phyloP scores from a whole-genome alignment of 257 asterid species.

The Misopates orontium region DNA sequence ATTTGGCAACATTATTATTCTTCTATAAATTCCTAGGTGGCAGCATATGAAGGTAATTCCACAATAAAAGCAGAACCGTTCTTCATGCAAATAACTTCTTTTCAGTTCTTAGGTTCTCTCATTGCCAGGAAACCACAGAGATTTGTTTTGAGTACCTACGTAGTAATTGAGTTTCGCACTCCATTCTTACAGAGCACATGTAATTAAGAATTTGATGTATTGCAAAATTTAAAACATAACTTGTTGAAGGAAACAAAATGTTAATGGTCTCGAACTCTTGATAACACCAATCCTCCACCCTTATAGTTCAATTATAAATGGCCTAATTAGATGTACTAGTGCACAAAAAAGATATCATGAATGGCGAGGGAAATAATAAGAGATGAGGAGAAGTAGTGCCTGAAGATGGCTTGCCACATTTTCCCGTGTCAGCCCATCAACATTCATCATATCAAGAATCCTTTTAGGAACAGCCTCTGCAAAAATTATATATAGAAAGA shows the following conservation, averaged over 20 bases:
- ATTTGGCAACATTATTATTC: not conserved
- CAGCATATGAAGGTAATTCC: not conserved
- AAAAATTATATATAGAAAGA: conserved; percentile 1
- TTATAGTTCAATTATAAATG: too few relatives aligned
- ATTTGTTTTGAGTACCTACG: too few relatives aligned
- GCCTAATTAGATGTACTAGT: conserved; percentile 21
- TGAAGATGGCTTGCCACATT: conserved; percentile 98
- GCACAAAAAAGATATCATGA: conserved; percentile 1
- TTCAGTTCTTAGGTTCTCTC: too few relatives aligned
- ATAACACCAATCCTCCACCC: too few relatives aligned
- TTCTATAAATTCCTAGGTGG: not conserved
- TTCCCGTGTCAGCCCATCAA: conserved; percentile 82
- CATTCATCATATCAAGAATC: conserved; percentile 86
- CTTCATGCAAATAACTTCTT: too few relatives aligned
- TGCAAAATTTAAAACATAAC: not conserved
- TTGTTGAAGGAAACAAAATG: not conserved
- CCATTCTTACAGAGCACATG: too few relatives aligned
- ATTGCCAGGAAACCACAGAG: too few relatives aligned
- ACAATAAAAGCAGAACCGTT: too few relatives aligned
- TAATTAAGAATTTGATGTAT: not conserved
- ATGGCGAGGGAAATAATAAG: conserved; percentile 1
- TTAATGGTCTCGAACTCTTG: too few relatives aligned
- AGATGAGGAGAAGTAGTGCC: conserved; percentile 43
- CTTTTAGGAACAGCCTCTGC: conserved; percentile 93
- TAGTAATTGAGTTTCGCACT: too few relatives aligned